phyloP scores from a whole-genome alignment of 352 stramenopile genomes.

The Globisporangium radiosum region DNA sequence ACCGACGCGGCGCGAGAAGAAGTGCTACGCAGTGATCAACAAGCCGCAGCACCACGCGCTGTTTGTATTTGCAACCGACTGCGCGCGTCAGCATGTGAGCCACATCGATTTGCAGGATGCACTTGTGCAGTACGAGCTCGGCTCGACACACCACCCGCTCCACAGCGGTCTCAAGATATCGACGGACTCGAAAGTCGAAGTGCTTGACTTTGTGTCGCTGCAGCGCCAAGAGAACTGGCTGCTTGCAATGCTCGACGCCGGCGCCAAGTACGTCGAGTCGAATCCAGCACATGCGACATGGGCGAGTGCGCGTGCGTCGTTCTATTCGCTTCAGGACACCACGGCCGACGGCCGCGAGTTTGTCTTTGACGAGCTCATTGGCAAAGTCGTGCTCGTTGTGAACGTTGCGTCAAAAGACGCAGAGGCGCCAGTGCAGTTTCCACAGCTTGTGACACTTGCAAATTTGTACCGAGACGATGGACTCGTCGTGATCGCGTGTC shows the following conservation, averaged over 20 bases:
- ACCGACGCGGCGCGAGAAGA: not conserved
- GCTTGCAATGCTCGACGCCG: slow-evolving; percentile 11
- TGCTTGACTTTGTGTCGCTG: slow-evolving; percentile 13
- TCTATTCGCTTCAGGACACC: slow-evolving; percentile 11
- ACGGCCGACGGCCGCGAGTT: slow-evolving; percentile 11
- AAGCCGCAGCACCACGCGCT: slow-evolving; percentile 14
- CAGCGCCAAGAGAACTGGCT: slow-evolving; percentile 14
- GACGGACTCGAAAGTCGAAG: slow-evolving; percentile 8
- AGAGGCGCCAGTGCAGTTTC: slow-evolving; percentile 67
- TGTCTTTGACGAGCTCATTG: slow-evolving; percentile 16
- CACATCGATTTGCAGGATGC: slow-evolving; percentile 11
- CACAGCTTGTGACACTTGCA: slow-evolving; percentile 51
- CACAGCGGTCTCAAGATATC: slow-evolving; percentile 11
- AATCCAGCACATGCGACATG: slow-evolving; percentile 2
- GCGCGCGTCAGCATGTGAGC: slow-evolving; percentile 9
- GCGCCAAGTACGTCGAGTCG: slow-evolving; percentile 11
- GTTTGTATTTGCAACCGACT: slow-evolving; percentile 13
- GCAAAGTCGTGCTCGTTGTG: slow-evolving; percentile 57
- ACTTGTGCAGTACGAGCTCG: slow-evolving; percentile 13
- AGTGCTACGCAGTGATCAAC: slow-evolving; percentile 17
- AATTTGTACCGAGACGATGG: slow-evolving; percentile 38
- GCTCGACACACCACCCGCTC: slow-evolving; percentile 1
- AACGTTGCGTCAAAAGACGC: slow-evolving; percentile 79
- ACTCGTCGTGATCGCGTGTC: slow-evolving; percentile 58
- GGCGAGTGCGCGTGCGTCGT: slow-evolving; percentile 8